Percentiles rank a stretch among this genome's conserved stretches.
Evolutionary conservation across 2,329 filamentous ascomycete species (phyloP).

Genomic region (Exserohilum rostratum): DNA sequence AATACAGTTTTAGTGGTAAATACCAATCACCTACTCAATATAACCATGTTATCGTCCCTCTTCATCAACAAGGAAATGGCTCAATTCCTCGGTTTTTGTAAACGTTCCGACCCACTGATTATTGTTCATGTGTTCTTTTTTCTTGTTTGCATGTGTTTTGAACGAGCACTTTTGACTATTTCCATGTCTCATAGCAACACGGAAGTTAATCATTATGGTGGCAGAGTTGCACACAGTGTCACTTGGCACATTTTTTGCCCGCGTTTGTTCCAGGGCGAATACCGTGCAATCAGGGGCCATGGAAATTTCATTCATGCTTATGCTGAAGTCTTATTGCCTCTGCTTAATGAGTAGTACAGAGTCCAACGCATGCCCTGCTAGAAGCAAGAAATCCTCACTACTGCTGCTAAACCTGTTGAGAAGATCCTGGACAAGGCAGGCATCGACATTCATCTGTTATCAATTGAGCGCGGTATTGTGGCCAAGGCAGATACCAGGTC

Average conservation of each 20-base stretch:
- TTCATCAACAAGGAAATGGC: too few species aligned
- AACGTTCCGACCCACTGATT: too few species aligned
- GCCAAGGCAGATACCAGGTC: background rate
- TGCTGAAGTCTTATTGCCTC: too few species aligned
- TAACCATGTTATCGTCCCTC: too few species aligned
- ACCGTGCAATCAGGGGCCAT: background rate
- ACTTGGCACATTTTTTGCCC: too few species aligned
- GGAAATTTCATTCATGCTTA: background rate
- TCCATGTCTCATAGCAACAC: background rate
- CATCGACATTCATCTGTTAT: background rate
- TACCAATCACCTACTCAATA: too few species aligned
- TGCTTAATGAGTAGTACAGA: background rate
- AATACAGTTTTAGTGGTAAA: too few species aligned
- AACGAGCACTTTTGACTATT: background rate
- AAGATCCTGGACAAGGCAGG: background rate
- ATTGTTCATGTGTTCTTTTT: too few species aligned
- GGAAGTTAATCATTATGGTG: background rate
- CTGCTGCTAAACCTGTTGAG: too few species aligned
- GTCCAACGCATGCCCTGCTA: too few species aligned
- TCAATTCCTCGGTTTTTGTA: too few species aligned
- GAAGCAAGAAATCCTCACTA: background rate
- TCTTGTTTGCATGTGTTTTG: too few species aligned
- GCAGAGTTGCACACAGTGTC: background rate
- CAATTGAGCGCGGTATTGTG: accelerated
- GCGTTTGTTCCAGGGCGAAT: background rate